Conservation (phyloP, 306 rosid species). For the Datisca glomerata region DNA sequence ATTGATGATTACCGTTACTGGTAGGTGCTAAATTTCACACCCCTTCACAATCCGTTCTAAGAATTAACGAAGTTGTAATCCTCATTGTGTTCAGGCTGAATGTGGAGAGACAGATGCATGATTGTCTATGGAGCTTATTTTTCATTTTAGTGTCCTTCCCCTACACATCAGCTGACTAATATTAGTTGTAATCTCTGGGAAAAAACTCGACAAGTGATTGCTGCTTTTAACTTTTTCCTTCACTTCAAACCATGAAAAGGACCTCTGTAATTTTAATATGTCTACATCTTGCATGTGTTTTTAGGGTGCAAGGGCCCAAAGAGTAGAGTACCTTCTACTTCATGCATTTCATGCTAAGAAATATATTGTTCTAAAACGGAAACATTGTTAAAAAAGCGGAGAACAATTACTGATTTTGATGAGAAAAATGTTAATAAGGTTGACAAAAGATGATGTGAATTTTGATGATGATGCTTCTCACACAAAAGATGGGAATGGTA, state of each 20-base stretch:
- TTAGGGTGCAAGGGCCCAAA: slow-evolving; percentile 98
- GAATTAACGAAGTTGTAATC: too few species aligned
- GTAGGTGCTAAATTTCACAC: too few species aligned
- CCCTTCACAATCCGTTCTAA: too few species aligned
- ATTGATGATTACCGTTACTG: too few species aligned
- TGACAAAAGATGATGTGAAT: slow-evolving; percentile 35
- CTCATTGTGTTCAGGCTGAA: slow-evolving; percentile 55
- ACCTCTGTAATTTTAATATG: too few species aligned
- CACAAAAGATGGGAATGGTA: slow-evolving; percentile 51
- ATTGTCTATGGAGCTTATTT: slow-evolving; percentile 98
- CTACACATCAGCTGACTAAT: slow-evolving; percentile 96
- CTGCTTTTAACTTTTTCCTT: slow-evolving; percentile 2
- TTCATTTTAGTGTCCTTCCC: slow-evolving; percentile 91
- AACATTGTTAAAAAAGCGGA: slow-evolving; percentile 45
- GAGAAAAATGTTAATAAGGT: slow-evolving; percentile 36
- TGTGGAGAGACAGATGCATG: slow-evolving; percentile 95
- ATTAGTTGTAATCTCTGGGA: slow-evolving; percentile 96
- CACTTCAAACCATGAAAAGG: too few species aligned
- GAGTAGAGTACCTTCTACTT: slow-evolving; percentile 90
- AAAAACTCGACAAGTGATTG: slow-evolving; percentile 80
- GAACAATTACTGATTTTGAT: slow-evolving; percentile 31
- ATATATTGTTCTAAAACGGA: slow-evolving; percentile 77
- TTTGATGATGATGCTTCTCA: slow-evolving; percentile 38
- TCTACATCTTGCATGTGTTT: slow-evolving; percentile 13
- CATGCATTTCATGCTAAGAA: slow-evolving; percentile 91